Evolutionary conservation across 225 moss, liverwort and hornwort species (phyloP).

Genomic region (Asterella californica): DNA sequence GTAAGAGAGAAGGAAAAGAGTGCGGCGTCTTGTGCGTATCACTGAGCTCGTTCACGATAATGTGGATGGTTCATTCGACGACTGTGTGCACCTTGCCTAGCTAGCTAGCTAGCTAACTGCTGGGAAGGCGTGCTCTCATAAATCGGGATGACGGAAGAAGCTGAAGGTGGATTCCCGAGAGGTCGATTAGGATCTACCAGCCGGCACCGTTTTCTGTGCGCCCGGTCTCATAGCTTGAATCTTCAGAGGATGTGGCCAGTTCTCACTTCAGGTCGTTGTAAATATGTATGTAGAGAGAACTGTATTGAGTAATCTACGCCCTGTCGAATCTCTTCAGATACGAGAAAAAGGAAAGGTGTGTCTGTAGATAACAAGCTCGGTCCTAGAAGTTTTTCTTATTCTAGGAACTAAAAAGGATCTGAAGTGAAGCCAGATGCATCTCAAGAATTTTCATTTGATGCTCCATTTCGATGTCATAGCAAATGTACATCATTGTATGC

Average conservation of each 20-base stretch:
- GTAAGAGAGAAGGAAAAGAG: neutral
- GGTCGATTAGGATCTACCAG: neutral
- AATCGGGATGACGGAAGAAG: conserved; percentile 8
- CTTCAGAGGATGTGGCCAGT: neutral
- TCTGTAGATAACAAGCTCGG: neutral
- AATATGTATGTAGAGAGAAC: conserved; percentile 12
- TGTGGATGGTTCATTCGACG: conserved; percentile 1
- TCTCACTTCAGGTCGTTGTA: conserved; percentile 11
- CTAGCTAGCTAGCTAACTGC: neutral
- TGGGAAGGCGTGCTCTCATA: conserved; percentile 13
- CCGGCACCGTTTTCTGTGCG: conserved; percentile 5
- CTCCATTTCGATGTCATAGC: neutral
- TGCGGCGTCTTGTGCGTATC: neutral
- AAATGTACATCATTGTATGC: neutral
- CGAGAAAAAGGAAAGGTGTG: conserved; percentile 6
- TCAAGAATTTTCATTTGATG: neutral
- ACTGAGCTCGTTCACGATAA: neutral
- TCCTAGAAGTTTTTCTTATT: neutral
- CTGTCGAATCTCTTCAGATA: too few relatives aligned
- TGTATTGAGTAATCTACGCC: neutral
- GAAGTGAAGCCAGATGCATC: neutral
- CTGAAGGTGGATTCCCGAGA: neutral
- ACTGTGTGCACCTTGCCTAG: neutral
- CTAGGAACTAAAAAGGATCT: neutral
- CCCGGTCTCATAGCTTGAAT: conserved; percentile 3